Evolutionary conservation across 441 rosid species (phyloP).

Genomic region (Brassica hybrid): DNA sequence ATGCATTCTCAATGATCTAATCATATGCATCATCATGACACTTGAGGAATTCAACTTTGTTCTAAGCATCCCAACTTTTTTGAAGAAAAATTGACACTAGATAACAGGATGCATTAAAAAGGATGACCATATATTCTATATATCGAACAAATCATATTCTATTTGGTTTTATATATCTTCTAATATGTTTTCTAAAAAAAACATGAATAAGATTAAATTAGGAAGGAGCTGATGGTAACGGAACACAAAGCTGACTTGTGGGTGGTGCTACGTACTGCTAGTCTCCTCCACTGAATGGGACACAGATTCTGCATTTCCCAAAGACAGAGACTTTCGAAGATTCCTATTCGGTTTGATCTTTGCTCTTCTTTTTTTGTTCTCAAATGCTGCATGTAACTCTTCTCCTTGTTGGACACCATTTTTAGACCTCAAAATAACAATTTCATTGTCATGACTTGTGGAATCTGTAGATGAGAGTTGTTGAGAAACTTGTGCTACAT

Average conservation of each 20-base stretch:
- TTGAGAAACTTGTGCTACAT: neutral
- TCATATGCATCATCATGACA: conserved; percentile 2
- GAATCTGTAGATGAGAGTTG: neutral
- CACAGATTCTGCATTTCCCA: neutral
- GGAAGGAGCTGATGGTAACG: conserved; percentile 7
- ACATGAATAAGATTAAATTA: neutral
- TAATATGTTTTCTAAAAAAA: neutral
- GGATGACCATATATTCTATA: neutral
- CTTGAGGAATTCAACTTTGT: neutral
- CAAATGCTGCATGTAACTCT: neutral
- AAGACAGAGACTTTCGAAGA: conserved; percentile 4
- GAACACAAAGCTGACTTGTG: conserved; percentile 3
- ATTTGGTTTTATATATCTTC: neutral
- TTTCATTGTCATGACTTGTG: neutral
- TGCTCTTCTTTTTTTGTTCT: neutral
- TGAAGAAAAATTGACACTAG: neutral
- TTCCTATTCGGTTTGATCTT: neutral
- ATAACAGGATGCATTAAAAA: neutral
- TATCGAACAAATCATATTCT: neutral
- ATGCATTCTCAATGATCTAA: neutral
- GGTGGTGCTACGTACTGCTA: conserved; percentile 9
- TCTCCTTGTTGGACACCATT: neutral
- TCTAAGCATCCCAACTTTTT: conserved; percentile 1
- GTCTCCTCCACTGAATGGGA: neutral
- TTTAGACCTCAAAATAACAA: neutral